phyloP scores from a whole-genome alignment of 331 rosid species.

The Stylosanthes scabra region DNA sequence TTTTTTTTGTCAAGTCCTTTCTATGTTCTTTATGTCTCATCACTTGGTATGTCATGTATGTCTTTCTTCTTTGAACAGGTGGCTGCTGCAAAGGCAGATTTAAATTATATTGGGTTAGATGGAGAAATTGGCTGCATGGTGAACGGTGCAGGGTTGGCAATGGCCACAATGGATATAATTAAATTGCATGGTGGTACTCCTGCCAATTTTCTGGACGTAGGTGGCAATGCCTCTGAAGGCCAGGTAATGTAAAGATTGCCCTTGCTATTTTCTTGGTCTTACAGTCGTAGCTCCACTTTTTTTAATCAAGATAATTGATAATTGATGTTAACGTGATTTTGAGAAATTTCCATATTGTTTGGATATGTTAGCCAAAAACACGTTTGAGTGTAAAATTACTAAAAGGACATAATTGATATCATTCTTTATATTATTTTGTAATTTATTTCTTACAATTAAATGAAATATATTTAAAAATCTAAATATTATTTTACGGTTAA shows the following conservation, averaged over 20 bases:
- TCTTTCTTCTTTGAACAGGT: slow-evolving; percentile 64
- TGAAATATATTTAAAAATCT: too few relatives aligned
- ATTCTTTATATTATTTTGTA: too few relatives aligned
- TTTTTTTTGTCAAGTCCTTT: slow-evolving; percentile 16
- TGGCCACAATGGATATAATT: slow-evolving; percentile 99
- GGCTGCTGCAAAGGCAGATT: slow-evolving; percentile 92
- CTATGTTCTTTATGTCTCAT: slow-evolving; percentile 2
- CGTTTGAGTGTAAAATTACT: too few relatives aligned
- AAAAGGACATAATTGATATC: too few relatives aligned
- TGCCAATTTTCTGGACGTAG: slow-evolving; percentile 97
- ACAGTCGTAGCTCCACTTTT: background rate
- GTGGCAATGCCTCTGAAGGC: slow-evolving; percentile 98
- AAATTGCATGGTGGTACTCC: slow-evolving; percentile 99
- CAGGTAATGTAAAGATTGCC: slow-evolving; percentile 68
- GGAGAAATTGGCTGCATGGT: slow-evolving; percentile 99
- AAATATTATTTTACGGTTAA: too few relatives aligned
- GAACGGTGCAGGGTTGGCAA: slow-evolving; percentile 98
- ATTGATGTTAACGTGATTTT: too few relatives aligned
- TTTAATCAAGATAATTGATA: slow-evolving; percentile 11
- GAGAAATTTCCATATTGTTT: too few relatives aligned
- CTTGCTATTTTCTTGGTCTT: background rate
- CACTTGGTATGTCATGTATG: slow-evolving; percentile 21
- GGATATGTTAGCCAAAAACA: too few relatives aligned
- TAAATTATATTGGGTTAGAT: slow-evolving; percentile 95
- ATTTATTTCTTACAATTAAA: too few relatives aligned